Evolutionary conservation across 768 basidiomycete species (phyloP).

Genomic region (Kondoa malvinella): DNA sequence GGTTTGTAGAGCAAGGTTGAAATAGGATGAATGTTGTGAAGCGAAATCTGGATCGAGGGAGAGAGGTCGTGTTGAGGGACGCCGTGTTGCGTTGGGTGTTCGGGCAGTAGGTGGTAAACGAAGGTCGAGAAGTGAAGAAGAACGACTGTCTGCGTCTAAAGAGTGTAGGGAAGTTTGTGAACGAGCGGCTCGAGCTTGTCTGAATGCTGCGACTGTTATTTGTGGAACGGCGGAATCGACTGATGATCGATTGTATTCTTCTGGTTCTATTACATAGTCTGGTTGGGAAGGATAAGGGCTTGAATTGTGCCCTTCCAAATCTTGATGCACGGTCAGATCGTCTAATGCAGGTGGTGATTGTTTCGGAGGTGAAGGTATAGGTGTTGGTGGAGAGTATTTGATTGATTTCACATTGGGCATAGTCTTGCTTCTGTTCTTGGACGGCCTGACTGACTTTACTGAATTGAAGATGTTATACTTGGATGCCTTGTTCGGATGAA

Average conservation of each 20-base stretch:
- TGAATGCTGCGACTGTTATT: background rate
- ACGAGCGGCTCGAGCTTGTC: background rate
- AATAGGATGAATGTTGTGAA: background rate
- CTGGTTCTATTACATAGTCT: background rate
- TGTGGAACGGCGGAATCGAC: background rate
- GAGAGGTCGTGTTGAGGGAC: background rate
- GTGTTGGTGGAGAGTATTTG: too few species aligned
- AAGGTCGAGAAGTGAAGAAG: background rate
- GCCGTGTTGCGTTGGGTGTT: background rate
- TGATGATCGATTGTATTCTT: background rate
- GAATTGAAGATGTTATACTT: background rate
- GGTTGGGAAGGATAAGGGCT: background rate
- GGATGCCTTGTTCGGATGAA: background rate
- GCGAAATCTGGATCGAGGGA: background rate
- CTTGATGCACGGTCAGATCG: background rate
- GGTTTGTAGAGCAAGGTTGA: background rate
- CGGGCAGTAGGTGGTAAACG: background rate
- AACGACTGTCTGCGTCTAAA: background rate
- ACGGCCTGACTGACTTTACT: background rate
- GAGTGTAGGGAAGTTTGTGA: conserved; percentile 1
- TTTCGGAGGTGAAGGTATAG: background rate
- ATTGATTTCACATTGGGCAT: background rate
- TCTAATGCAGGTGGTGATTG: background rate
- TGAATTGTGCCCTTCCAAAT: background rate
- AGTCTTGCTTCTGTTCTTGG: background rate